A percentile compares a stretch with the other conserved stretches of the same genome.
phyloP scores from a whole-genome alignment of 1,139 yeast genomes.

The Saccharomyces uvarum region DNA sequence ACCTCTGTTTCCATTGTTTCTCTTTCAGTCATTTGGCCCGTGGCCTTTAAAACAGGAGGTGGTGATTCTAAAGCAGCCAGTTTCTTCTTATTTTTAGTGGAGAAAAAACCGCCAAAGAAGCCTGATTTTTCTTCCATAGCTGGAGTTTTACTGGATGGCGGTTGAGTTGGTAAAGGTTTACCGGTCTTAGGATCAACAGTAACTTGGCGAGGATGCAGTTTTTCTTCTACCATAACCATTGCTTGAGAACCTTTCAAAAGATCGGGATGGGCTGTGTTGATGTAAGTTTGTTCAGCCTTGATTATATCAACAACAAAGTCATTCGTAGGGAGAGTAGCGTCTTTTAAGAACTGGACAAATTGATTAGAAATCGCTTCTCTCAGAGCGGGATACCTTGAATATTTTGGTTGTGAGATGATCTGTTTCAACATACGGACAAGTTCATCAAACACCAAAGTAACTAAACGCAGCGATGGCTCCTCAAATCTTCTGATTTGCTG shows the following conservation, averaged over 20 bases:
- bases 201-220: conserved; percentile 76
- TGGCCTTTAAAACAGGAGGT: conserved; percentile 88
- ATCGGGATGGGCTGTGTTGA: conserved; percentile 97
- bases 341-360: conserved; percentile 74
- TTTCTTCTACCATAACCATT: conserved; percentile 88
- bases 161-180: conserved; percentile 51
- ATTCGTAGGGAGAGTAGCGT: conserved; percentile 76
- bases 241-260: conserved; percentile 91
- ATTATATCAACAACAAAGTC: conserved; percentile 78
- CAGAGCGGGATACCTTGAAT: conserved; percentile 80
- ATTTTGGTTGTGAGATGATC: conserved; percentile 72
- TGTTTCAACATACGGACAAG: conserved; percentile 83
- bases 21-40: conserved; percentile 90
- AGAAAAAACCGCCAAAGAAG: conserved; percentile 91
- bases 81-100: conserved; percentile 87
- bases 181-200: conserved; percentile 92
- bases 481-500: conserved; percentile 93
- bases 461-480: conserved; percentile 87
- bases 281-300: conserved; percentile 80
- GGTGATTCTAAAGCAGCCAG: conserved; percentile 96
- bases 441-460: conserved; percentile 86
- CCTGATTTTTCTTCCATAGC: conserved; percentile 45
- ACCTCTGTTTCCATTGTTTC: conserved; percentile 97
- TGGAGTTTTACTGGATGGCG: conserved; percentile 22
- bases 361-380: conserved; percentile 78